A percentile compares a stretch with the other conserved stretches of the same genome.
Conservation (phyloP, 495 filamentous ascomycete species). For the Neurospora tetrasperma region DNA sequence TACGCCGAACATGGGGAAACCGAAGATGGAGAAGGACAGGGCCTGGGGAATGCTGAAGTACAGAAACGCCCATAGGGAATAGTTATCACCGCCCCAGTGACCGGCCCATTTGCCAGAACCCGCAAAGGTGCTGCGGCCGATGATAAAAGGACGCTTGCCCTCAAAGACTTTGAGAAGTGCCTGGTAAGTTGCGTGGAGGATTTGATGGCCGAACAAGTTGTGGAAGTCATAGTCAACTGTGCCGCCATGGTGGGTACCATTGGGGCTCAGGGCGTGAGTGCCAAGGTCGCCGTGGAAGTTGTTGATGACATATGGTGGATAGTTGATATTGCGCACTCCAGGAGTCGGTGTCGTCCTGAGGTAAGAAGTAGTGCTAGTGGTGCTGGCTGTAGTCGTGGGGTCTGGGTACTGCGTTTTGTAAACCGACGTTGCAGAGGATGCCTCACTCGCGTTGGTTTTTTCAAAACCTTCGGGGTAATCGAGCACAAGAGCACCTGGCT, state of each 20-base stretch:
- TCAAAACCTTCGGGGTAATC: conserved; percentile 66
- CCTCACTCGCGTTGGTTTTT: conserved; percentile 59
- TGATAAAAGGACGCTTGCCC: conserved; percentile 71
- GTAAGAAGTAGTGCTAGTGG: conserved; percentile 39
- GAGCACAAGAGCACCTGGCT: conserved; percentile 48
- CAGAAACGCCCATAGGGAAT: conserved; percentile 57
- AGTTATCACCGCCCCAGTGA: conserved; percentile 85
- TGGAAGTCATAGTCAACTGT: conserved; percentile 72
- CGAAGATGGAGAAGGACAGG: conserved; percentile 68
- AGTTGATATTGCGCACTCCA: conserved; percentile 61
- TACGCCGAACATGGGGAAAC: conserved; percentile 80
- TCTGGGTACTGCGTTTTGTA: conserved; percentile 19
- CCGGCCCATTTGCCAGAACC: conserved; percentile 73
- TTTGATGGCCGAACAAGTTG: conserved; percentile 65
- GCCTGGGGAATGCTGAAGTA: conserved; percentile 75
- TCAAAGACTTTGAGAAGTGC: conserved; percentile 54
- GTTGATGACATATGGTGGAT: conserved; percentile 76
- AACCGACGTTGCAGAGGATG: conserved; percentile 43
- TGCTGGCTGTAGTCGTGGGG: conserved; percentile 23
- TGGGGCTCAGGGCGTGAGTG: conserved; percentile 63
- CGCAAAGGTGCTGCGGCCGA: conserved; percentile 73
- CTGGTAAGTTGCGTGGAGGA: conserved; percentile 71
- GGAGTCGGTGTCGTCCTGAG: conserved; percentile 56
- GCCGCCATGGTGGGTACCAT: conserved; percentile 67
- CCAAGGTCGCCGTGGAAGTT: conserved; percentile 68